Evolutionary conservation across 2,329 filamentous ascomycete species (phyloP), one percentile per base, ranked within the genome.

Genomic region (Cordyceps fumosorosea): DNA sequence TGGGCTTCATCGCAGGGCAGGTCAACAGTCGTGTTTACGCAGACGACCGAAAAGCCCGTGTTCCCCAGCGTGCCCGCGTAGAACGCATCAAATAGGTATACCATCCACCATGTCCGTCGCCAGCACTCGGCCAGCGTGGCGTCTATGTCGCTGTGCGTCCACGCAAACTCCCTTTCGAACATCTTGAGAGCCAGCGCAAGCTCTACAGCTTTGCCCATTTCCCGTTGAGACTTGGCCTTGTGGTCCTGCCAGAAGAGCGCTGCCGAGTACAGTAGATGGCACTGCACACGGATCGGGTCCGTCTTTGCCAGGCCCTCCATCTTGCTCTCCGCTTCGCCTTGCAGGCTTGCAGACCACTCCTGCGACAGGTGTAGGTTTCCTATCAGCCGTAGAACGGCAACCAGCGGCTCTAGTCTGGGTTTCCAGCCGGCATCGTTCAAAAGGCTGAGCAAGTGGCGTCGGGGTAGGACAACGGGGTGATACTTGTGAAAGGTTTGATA

Each of bases 51-150:
- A 16, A 76, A 73, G 0, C 65, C 67, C 54, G 68, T 65, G 0
- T 61, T 67, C 0, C 73, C 67, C 26, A 69, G 40, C 0, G 73
- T 76, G 0, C 69, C 73, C 0, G 71, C 69, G 11, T 73, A 73
- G n/a, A 69, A 72, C 0, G 81, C 83, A 69, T 89, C 87, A 4
- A 84, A 75, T 18, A 84, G 78, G 67, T 83, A 88, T 56, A 89
- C 72, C 67, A 84, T 82, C 87, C 87, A 90, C 87, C 87, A 90
- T 1, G 87, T 89, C 56, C 87, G 78, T 52, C 87, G 79, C 76
- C 85, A 80, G 65, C 80, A 83, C 69, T 90, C 87, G 59, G 82
- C 80, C 34, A 74, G 24, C 1, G 72, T 62, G 2, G 78, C 71
- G 64, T 85, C 78, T 4, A 77, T 77, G 18, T 75, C 71, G 16